phyloP scores from a whole-genome alignment of 2,329 filamentous ascomycete genomes.

The Trichoderma aggressivum region DNA sequence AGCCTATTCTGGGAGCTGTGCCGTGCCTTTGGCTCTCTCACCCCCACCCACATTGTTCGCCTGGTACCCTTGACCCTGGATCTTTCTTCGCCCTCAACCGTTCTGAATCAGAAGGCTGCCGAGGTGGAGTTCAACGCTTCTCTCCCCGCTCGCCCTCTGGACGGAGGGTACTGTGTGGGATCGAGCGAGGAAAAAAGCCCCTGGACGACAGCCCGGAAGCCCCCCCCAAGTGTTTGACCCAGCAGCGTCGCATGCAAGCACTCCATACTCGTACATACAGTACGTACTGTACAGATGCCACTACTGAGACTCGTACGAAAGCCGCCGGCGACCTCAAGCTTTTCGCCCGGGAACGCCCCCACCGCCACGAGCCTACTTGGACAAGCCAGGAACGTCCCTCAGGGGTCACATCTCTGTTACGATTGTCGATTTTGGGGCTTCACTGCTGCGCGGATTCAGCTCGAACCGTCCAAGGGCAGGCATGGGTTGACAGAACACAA shows the following conservation, averaged over 20 bases:
- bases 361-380: constrained; percentile 16
- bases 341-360: constrained; percentile 10
- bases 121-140: not conserved
- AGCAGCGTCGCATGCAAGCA: not conserved
- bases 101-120: constrained; percentile 10
- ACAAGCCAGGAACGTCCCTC: constrained; percentile 14
- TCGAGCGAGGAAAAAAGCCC: constrained; percentile 10
- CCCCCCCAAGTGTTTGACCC: constrained; percentile 17
- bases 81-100: not conserved
- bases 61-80: not conserved
- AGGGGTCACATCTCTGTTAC: constrained; percentile 3
- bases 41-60: constrained; percentile 9
- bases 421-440: constrained; percentile 2
- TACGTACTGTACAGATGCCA: not conserved
- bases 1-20: constrained; percentile 12
- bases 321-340: constrained; percentile 9
- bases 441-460: not conserved
- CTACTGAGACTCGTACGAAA: not conserved
- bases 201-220: constrained; percentile 3
- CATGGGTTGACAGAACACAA: not conserved
- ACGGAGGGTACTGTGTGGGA: constrained; percentile 7
- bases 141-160: constrained; percentile 13
- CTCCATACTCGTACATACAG: not conserved
- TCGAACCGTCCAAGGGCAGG: not conserved
- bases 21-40: constrained; percentile 10